Base-by-base conservation (phyloP, 805 yeast genomes). In the Saccharomyces cerevisiae region DNA sequence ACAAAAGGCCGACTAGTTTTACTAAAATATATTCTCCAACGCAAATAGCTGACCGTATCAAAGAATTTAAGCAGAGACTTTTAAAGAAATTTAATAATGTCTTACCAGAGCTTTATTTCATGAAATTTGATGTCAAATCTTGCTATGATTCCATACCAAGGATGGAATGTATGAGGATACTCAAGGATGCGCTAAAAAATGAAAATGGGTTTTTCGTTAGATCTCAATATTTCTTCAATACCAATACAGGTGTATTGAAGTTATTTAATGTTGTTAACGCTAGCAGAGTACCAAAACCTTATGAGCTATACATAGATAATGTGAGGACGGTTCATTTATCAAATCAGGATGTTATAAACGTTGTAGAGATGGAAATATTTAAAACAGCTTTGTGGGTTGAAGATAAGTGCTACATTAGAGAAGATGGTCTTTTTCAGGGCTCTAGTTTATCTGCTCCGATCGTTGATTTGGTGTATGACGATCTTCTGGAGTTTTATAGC, bases 351-450 rank as follows among this genome's bases (percentile, higher is more conserved):
- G 68, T 87, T 0, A 9, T 81, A 1, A 67, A 70, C 0, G 65
- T 81, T 10, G 71, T 84, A 0, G 66, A 70, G 21, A 66, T 70
- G n/a, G 90, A 87, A 54, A 66, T 89, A 13, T 69, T 70, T n/a
- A 70, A 76, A 11, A 76, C 87, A 0, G 70, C 76, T 0, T 69
- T 84, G 0, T 67, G 68, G 28, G 71, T 78, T 2, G 70, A 72
- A 3, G 62, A 67, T 0, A 57, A 61, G 6, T 68, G 73, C 2
- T 79, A 74, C 61, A 63, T 66, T n/a, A 72, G 96, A 55, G 79
- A 71, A 47, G 67, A 72, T 9, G 98, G 98, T 0, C 75, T 92
- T 0, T 90, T 85, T 52, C 98, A 91, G 70, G 98, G 98, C 0
- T 80, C 89, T 6, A 82, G 84, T 1, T 67, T 90, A 3, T 92